Conservation (phyloP, 768 basidiomycete species). For the Boletus patriciae region DNA sequence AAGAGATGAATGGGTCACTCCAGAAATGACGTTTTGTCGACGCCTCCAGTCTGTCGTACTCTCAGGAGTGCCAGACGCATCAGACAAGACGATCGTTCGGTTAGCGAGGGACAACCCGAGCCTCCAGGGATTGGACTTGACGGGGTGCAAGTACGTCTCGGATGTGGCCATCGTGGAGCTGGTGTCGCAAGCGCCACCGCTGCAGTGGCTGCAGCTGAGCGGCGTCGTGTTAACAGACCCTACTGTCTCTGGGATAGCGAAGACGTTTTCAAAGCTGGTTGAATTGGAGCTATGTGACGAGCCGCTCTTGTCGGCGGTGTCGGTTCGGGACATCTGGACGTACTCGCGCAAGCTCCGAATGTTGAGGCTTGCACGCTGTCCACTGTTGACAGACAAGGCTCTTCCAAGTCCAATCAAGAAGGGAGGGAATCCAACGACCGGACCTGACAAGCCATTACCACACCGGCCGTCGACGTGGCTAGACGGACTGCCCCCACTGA, state of each 20-base stretch:
- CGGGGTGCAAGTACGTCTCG: conserved; percentile 71
- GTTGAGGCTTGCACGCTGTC: conserved; percentile 76
- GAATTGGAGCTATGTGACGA: conserved; percentile 81
- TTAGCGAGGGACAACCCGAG: conserved; percentile 63
- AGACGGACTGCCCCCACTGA: conserved; percentile 61
- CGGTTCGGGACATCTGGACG: conserved; percentile 79
- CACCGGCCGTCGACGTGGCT: conserved; percentile 58
- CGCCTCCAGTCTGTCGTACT: conserved; percentile 68
- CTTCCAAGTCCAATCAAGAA: conserved; percentile 59
- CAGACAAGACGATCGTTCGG: conserved; percentile 65
- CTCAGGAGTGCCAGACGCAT: conserved; percentile 63
- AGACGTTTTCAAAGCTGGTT: conserved; percentile 70
- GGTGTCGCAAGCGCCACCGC: conserved; percentile 60
- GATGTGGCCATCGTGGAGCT: conserved; percentile 77
- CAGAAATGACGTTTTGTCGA: conserved; percentile 56
- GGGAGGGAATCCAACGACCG: conserved; percentile 24
- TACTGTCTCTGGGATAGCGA: conserved; percentile 67
- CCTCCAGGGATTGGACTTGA: conserved; percentile 74
- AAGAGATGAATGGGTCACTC: conserved; percentile 59
- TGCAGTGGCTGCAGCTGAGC: conserved; percentile 76
- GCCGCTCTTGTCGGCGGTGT: conserved; percentile 61
- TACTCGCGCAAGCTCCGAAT: conserved; percentile 76
- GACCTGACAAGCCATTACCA: conserved; percentile 52
- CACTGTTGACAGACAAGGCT: conserved; percentile 72
- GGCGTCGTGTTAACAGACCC: conserved; percentile 61